Evolutionary conservation across 108 stramenopile genomes (phyloP), one percentile per base, ranked within the genome.

Genomic region (Poteriospumella lacustris): DNA sequence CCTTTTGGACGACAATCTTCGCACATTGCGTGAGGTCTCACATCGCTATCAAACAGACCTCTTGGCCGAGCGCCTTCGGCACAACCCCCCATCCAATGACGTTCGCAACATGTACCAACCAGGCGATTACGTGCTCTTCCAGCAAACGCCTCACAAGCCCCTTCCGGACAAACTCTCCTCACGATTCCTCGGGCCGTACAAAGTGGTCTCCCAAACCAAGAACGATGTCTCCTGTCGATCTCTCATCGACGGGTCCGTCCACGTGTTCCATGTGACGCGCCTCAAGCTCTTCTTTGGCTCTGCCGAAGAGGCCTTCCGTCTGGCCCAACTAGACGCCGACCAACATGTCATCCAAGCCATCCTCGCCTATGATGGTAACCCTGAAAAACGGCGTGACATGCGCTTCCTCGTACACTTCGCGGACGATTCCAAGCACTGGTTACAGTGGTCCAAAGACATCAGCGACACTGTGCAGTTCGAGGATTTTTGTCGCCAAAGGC

Each of bases 261-360:
- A 64, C 12, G 36, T 34, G 9, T 24, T 64, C 36, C 60, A 64
- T 33, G 60, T 64, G 9, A 3, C 15, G 24, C 60, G 60, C 9
- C 36, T 64, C 33, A 64, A 64, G 60, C 15, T 64, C 29, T 64
- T 31, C 60, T 24, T 12, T 33, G 60, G 60, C 31, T 64, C 60
- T 34, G 29, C 5, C 12, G 12, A 64, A 33, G 60, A 64, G 5
- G 60, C 60, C 36, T 19, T 31, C 29, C 28, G 36, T 5, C 5
- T 64, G 15, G 60, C 60, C 5, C 3, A 12, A 34, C 24, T 64
- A 24, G 60, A 64, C 24, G 9, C 3, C 24, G 60, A 64, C 60
- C 60, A 64, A 33, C 36, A 64, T 24, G 12, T 31, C 15, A 34
- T 64, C 3, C 29, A 64, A 19, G 31, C 15, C 33, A 64, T 64